These are phyloP conservation scores for Fusarium luffae DNA, from an alignment of 2,329 filamentous ascomycete species.

Conservation along the genomic window DNA sequence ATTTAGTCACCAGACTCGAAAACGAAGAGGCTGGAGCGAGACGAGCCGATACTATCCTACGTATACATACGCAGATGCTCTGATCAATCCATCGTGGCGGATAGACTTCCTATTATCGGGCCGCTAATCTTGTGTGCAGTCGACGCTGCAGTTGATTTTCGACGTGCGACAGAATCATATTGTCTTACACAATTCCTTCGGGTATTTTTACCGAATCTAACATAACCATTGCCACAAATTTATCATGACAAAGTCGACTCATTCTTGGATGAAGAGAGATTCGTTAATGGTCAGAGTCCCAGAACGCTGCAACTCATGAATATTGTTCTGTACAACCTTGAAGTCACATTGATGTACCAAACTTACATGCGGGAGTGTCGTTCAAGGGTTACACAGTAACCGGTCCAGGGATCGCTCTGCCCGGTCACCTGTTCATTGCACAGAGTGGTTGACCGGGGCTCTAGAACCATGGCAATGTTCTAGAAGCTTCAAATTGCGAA, in stretches of 20 bases:
- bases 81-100: slow-evolving; percentile 19
- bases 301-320: not conserved
- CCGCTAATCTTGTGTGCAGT: slow-evolving; percentile 20
- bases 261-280: not conserved
- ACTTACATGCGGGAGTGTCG: not conserved
- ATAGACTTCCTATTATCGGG: slow-evolving; percentile 15
- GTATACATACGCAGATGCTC: slow-evolving; percentile 1
- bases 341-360: not conserved
- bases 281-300: not conserved
- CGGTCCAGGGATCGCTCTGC: slow-evolving; percentile 9
- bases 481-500: slow-evolving; percentile 32
- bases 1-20: slow-evolving; percentile 45
- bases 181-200: slow-evolving; percentile 8
- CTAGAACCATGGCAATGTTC: slow-evolving; percentile 33
- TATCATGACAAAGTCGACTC: slow-evolving; percentile 3
- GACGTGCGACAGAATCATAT: slow-evolving; percentile 3
- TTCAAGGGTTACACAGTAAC: slow-evolving; percentile 6
- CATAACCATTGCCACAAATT: not conserved
- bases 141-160: slow-evolving; percentile 13
- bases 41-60: slow-evolving; percentile 7
- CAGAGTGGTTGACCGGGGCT: slow-evolving; percentile 3
- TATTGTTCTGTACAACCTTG: slow-evolving; percentile 1
- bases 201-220: slow-evolving; percentile 15
- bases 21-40: slow-evolving; percentile 30
- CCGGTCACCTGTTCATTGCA: slow-evolving; percentile 17